These are phyloP conservation scores for Citrus inodora DNA, from an alignment of 345 rosid species.

Conservation along the genomic window DNA sequence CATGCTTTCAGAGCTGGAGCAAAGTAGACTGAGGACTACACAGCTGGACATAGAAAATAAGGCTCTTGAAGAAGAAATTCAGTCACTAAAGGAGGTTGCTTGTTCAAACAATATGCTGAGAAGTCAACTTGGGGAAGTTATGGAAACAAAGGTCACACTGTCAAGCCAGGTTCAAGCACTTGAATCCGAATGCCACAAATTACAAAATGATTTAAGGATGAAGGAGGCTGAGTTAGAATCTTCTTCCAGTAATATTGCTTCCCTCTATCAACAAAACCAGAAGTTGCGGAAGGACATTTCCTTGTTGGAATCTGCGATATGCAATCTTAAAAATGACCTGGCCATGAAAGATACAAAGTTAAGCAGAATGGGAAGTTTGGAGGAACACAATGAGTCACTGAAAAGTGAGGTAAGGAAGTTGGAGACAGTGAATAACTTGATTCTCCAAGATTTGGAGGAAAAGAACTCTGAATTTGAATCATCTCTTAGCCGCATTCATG, in stretches of 20 bases:
- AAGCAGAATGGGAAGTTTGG: slow-evolving; percentile 24
- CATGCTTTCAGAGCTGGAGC: slow-evolving; percentile 33
- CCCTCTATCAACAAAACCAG: slow-evolving; percentile 29
- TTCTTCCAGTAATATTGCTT: slow-evolving; percentile 18
- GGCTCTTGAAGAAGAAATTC: slow-evolving; percentile 26
- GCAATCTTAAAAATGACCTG: slow-evolving; percentile 27
- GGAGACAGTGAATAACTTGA: slow-evolving; percentile 29
- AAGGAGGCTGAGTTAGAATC: slow-evolving; percentile 30
- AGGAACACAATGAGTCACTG: slow-evolving; percentile 30
- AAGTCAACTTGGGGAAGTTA: slow-evolving; percentile 27
- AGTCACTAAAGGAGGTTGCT: slow-evolving; percentile 29
- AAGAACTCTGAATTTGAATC: slow-evolving; percentile 40
- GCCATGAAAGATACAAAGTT: slow-evolving; percentile 26
- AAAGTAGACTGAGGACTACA: slow-evolving; percentile 22
- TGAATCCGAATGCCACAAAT: slow-evolving; percentile 29
- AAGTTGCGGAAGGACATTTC: slow-evolving; percentile 24
- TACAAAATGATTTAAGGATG: slow-evolving; percentile 30
- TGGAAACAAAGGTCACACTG: slow-evolving; percentile 23
- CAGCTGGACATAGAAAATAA: slow-evolving; percentile 38
- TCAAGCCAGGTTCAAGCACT: slow-evolving; percentile 35
- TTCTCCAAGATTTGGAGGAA: slow-evolving; percentile 48
- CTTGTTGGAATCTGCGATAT: slow-evolving; percentile 25
- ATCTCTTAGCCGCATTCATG: slow-evolving; percentile 21
- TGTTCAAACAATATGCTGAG: slow-evolving; percentile 25
- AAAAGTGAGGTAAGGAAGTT: slow-evolving; percentile 35